phyloP scores from a whole-genome alignment of 2,329 filamentous ascomycete species.

The Paraphaeosphaeria sporulosa region DNA sequence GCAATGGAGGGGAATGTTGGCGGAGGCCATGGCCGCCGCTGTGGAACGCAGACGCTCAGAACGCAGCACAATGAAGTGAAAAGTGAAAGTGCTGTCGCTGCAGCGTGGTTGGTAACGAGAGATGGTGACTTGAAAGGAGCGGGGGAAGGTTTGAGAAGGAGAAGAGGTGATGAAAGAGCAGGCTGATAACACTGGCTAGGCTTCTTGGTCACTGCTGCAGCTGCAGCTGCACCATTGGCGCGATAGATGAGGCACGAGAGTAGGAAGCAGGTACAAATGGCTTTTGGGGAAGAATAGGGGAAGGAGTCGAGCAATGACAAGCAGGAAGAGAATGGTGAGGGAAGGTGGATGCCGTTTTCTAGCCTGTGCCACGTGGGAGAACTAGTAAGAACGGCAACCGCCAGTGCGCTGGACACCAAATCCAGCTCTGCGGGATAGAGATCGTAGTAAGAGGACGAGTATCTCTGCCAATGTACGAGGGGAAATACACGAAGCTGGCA shows the following conservation, averaged over 20 bases:
- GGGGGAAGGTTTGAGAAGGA: slow-evolving; percentile 41
- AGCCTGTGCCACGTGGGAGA: slow-evolving; percentile 40
- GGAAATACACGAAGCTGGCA: background rate
- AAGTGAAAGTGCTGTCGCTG: slow-evolving; percentile 37
- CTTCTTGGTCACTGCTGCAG: slow-evolving; percentile 35
- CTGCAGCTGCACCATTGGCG: slow-evolving; percentile 30
- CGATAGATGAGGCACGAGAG: slow-evolving; percentile 4
- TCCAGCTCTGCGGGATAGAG: slow-evolving; percentile 55
- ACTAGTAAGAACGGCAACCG: slow-evolving; percentile 40
- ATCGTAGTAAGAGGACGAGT: slow-evolving; percentile 78
- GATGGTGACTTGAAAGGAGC: slow-evolving; percentile 47
- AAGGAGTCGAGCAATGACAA: slow-evolving; percentile 31
- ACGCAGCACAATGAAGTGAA: slow-evolving; percentile 20
- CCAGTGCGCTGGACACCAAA: slow-evolving; percentile 65
- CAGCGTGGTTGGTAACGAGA: slow-evolving; percentile 34
- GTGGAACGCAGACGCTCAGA: slow-evolving; percentile 24
- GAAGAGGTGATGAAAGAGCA: slow-evolving; percentile 35
- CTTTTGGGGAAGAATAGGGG: slow-evolving; percentile 27
- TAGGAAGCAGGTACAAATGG: slow-evolving; percentile 23
- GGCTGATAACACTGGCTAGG: slow-evolving; percentile 33
- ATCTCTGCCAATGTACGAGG: slow-evolving; percentile 16
- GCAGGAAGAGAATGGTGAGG: slow-evolving; percentile 33
- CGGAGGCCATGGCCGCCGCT: slow-evolving; percentile 48
- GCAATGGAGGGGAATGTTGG: slow-evolving; percentile 75
- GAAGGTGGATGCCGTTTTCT: slow-evolving; percentile 38